These are phyloP conservation scores for Gleditsia sinensis DNA, from an alignment of 306 rosid genomes.

Conservation along the genomic window DNA sequence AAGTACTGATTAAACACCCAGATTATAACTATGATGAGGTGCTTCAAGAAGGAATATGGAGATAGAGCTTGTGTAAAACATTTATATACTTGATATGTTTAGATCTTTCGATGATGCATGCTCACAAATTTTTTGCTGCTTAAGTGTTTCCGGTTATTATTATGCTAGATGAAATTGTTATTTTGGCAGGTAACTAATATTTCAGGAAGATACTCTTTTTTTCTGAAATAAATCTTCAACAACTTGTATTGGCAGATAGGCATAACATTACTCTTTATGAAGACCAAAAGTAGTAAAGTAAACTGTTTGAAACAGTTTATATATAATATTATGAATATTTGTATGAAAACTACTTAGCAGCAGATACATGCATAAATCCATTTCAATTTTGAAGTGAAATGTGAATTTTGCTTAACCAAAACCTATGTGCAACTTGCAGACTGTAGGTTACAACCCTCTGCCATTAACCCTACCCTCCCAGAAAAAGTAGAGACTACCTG, in stretches of 20 bases:
- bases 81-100: constrained; percentile 11
- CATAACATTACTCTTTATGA: neutral
- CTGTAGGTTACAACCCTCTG: neutral
- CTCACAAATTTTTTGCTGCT: constrained; percentile 1
- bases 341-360: neutral
- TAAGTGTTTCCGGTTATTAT: neutral
- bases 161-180: constrained; percentile 9
- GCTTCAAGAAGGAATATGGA: constrained; percentile 16
- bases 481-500: constrained; percentile 8
- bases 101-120: neutral
- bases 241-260: neutral
- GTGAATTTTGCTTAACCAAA: neutral
- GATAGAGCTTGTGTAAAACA: constrained; percentile 33
- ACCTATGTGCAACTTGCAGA: neutral
- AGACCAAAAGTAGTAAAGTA: neutral
- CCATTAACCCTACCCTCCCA: neutral
- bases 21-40: constrained; percentile 4
- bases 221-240: no score
- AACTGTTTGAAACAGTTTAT: neutral
- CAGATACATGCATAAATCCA: neutral
- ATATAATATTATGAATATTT: neutral
- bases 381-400: neutral
- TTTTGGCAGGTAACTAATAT: neutral
- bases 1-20: constrained; percentile 31
- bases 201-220: no score